Conservation (phyloP, 2,329 filamentous ascomycete genomes). For the Claviceps sp. region DNA sequence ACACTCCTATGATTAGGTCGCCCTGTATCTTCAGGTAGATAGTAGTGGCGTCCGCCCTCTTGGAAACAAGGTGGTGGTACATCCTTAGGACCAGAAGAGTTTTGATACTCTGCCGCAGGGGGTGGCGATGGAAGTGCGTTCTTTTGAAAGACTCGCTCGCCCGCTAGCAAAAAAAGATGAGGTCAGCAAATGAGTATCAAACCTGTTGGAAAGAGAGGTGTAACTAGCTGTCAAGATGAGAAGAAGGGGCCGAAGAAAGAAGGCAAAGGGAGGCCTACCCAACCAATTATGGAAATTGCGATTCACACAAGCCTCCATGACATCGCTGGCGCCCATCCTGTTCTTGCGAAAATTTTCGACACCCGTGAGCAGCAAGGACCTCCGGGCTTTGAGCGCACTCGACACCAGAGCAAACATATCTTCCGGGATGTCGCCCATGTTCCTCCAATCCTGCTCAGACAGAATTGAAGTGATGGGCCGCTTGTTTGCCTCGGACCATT, state of each 20-base stretch:
- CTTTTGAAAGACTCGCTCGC: constrained; percentile 13
- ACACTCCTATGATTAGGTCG: not conserved
- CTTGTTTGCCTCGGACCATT: constrained; percentile 13
- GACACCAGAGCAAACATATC: constrained; percentile 17
- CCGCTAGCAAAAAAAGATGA: constrained; percentile 11
- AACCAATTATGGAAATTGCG: constrained; percentile 23
- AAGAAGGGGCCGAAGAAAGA: not conserved
- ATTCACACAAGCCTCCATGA: constrained; percentile 14
- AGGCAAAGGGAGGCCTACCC: constrained; percentile 13
- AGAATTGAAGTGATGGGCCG: constrained; percentile 16
- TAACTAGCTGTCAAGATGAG: not conserved
- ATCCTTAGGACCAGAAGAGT: constrained; percentile 10
- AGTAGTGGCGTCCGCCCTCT: constrained; percentile 15
- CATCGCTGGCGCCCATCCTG: constrained; percentile 8
- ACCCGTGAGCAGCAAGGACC: constrained; percentile 13
- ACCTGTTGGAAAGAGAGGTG: not conserved
- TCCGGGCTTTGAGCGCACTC: constrained; percentile 20
- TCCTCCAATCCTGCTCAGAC: constrained; percentile 13
- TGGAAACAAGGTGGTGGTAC: constrained; percentile 9
- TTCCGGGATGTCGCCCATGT: constrained; percentile 17
- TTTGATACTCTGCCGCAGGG: constrained; percentile 6
- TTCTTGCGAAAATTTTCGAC: constrained; percentile 5
- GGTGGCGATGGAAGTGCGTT: constrained; percentile 19
- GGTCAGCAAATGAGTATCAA: not conserved
- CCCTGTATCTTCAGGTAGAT: constrained; percentile 6